Percentiles rank a stretch among this genome's conserved stretches.
Conservation (phyloP, 352 stramenopile species). For the Pythium vanterpoolii region DNA sequence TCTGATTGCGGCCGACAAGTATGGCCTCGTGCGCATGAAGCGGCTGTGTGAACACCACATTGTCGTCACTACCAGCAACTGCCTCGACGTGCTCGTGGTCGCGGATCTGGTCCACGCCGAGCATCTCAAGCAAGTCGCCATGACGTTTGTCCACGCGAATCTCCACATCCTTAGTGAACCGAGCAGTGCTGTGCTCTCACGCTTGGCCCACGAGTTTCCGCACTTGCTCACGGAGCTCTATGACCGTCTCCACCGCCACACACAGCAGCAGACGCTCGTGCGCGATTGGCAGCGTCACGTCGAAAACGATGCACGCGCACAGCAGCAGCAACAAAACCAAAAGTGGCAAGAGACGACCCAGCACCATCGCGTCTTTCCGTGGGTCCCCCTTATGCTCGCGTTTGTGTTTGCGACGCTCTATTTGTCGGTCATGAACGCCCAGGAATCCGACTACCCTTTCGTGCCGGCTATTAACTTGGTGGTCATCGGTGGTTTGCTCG, state of each 20-base stretch:
- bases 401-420: conserved; percentile 56
- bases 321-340: no score
- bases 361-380: conserved; percentile 34
- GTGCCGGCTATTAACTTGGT: conserved; percentile 56
- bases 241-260: conserved; percentile 10
- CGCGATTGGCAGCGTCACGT: conserved; percentile 43
- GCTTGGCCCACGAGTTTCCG: conserved; percentile 28
- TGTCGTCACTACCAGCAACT: conserved; percentile 39
- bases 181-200: conserved; percentile 2
- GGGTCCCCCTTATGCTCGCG: conserved; percentile 44
- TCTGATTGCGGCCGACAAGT: conserved; percentile 69
- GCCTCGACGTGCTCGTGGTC: conserved; percentile 57
- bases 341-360: not conserved
- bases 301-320: conserved; percentile 11
- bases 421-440: conserved; percentile 43
- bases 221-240: conserved; percentile 48
- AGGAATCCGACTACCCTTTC: conserved; percentile 40
- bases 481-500: conserved; percentile 35
- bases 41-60: conserved; percentile 55
- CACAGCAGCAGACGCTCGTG: conserved; percentile 12
- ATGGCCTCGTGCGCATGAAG: conserved; percentile 69
- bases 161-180: conserved; percentile 18
- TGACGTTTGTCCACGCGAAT: conserved; percentile 33
- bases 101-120: conserved; percentile 53
- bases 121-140: conserved; percentile 53